phyloP scores from a whole-genome alignment of 371 early-diverging fungal species.

The Lichtheimia ornata region DNA sequence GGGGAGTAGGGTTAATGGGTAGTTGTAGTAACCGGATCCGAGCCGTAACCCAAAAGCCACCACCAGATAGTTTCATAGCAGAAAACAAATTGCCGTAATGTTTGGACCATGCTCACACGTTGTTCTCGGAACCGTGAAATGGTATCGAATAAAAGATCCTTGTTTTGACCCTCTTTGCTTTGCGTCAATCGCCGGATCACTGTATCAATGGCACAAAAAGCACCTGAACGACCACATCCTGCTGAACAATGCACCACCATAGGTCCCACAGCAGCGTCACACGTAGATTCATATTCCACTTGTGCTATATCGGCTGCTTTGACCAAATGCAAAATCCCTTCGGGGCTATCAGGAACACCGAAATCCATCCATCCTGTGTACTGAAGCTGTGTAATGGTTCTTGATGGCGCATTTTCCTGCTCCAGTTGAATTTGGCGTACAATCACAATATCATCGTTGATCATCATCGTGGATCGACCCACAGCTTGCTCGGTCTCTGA shows the following conservation, averaged over 20 bases:
- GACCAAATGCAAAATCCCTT: conserved; percentile 60
- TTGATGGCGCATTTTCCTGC: conserved; percentile 6
- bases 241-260: conserved; percentile 96
- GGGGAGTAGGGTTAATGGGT: too few relatives aligned
- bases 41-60: conserved; percentile 39
- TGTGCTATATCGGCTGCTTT: conserved; percentile 61
- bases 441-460: conserved; percentile 18
- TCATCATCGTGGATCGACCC: not conserved
- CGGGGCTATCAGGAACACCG: conserved; percentile 70
- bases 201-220: conserved; percentile 88
- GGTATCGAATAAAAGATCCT: conserved; percentile 58
- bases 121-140: conserved; percentile 78
- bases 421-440: conserved; percentile 18
- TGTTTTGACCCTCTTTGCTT: not conserved
- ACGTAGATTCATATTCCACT: conserved; percentile 14
- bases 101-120: conserved; percentile 88
- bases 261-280: conserved; percentile 47
- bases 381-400: conserved; percentile 75
- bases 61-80: conserved; percentile 86
- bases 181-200: conserved; percentile 24
- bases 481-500: conserved; percentile 22
- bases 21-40: too few relatives aligned
- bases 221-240: conserved; percentile 96
- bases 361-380: conserved; percentile 93
- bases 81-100: conserved; percentile 85